Base-by-base conservation (phyloP, 495 filamentous ascomycete species). In the Talaromyces proteolyticus region DNA sequence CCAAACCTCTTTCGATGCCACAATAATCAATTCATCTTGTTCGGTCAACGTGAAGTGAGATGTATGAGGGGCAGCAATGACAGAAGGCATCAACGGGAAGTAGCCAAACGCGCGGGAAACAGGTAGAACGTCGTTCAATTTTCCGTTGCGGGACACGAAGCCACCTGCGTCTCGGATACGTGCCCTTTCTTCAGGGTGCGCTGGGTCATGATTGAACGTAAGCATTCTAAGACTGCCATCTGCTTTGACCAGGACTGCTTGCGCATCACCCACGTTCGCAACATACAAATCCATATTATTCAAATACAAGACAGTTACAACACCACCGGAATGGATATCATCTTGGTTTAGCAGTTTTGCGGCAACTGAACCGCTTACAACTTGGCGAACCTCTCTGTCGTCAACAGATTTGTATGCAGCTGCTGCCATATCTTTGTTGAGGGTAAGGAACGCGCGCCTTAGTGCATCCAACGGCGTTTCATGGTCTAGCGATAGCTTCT, bases 51-150 rank as follows among this genome's bases (percentile, higher is more conserved):
- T 86, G 29, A 88, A 69, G 47, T 92, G 87, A 52, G 79, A 77
- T 37, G 95, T 86, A 56, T 93, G 74, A 3, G 93, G 93, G 10
- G 91, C 88, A 5, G 93, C 92, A 64, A 95, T 92, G 41, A 99
- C 85, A 21, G 88, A 82, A 8, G 93, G 93, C 79, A 95, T 93
- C 63, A 92, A 74, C 41, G 93, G 86, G 45, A 91, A 85, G 65
- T 95, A 95, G 5, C 93, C 93, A 65, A 99, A 99, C 4, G 92
- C 91, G 23, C 93, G 79, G 20, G 94, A 97, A 7, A 97, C 89
- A 39, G 91, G 81, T 24, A 99, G 84, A 0, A 85, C 58, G 63
- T 97, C 93, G 61, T 97, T 96, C 36, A 99, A 73, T 61, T 88
- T 94, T 8, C 93, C 93, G 59, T 92, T 89, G 34, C 93, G 81